Percentiles rank a stretch among this genome's conserved stretches.
These are phyloP conservation scores for Bipolaris oryzae DNA, from an alignment of 2,329 filamentous ascomycete species.

Conservation along the genomic window DNA sequence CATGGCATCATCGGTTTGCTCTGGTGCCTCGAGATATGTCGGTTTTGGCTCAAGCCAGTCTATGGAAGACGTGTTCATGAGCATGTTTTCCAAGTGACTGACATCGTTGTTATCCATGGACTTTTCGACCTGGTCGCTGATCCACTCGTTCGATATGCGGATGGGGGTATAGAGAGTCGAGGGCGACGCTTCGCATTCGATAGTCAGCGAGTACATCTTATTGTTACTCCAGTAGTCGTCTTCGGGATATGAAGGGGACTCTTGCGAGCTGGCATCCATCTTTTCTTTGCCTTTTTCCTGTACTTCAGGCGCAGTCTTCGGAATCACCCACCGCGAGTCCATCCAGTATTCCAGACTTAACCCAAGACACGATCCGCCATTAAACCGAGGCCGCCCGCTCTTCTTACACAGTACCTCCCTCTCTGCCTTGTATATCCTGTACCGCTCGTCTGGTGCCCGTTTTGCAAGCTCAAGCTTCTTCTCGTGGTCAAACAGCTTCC, in stretches of 20 bases:
- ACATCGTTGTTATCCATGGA: constrained; percentile 46
- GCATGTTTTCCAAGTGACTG: constrained; percentile 48
- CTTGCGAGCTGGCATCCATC: constrained; percentile 43
- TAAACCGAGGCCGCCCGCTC: constrained; percentile 74
- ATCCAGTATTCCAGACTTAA: constrained; percentile 81
- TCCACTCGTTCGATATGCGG: constrained; percentile 75
- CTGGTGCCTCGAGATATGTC: constrained; percentile 55
- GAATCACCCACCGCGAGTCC: constrained; percentile 59
- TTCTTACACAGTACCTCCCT: constrained; percentile 70
- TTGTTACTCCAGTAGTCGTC: constrained; percentile 51
- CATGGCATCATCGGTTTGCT: constrained; percentile 55
- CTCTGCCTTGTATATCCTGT: constrained; percentile 56
- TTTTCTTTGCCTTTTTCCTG: constrained; percentile 46
- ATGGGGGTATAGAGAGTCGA: constrained; percentile 63
- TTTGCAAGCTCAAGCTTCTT: constrained; percentile 52
- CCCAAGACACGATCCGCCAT: constrained; percentile 69
- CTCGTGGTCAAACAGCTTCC: constrained; percentile 74
- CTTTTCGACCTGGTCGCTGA: constrained; percentile 70
- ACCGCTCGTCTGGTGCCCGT: constrained; percentile 46
- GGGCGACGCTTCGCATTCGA: constrained; percentile 65
- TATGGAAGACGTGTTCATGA: constrained; percentile 54
- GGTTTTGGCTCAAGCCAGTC: constrained; percentile 78
- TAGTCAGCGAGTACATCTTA: constrained; percentile 68
- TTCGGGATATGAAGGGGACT: constrained; percentile 29
- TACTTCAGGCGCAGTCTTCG: constrained; percentile 24